These are phyloP conservation scores for Cystoisospora suis DNA, from an alignment of 169 alveolate species.

Conservation along the genomic window DNA sequence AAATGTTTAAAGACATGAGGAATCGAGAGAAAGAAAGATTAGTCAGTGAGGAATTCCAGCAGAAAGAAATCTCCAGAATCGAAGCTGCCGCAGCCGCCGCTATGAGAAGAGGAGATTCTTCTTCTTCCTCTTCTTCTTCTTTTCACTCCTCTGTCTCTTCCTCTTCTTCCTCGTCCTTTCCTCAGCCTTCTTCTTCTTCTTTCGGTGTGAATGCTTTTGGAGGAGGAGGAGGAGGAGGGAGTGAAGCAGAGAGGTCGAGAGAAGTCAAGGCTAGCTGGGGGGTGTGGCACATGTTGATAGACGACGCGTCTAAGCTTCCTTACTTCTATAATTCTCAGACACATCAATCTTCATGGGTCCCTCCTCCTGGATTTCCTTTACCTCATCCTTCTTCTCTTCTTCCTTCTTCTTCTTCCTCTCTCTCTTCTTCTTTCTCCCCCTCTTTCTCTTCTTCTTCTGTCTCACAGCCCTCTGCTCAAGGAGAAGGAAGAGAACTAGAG, in stretches of 20 bases:
- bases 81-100: constrained; percentile 65
- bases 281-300: neutral
- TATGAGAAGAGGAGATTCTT: neutral
- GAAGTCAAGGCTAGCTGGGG: constrained; percentile 46
- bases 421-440: neutral
- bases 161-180: neutral
- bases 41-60: constrained; percentile 18
- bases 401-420: neutral
- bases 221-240: constrained; percentile 39
- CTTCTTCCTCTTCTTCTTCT: neutral
- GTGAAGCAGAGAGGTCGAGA: neutral
- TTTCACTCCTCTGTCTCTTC: neutral
- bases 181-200: too few species aligned
- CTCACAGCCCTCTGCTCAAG: neutral
- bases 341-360: constrained; percentile 45
- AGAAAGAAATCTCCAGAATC: constrained; percentile 46
- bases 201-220: too few species aligned
- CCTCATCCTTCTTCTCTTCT: too few species aligned
- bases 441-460: neutral
- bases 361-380: constrained; percentile 42
- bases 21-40: constrained; percentile 47
- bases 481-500: neutral
- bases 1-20: constrained; percentile 35
- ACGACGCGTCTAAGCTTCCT: constrained; percentile 28
- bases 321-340: constrained; percentile 30